Evolutionary conservation across 352 stramenopile species (phyloP).

Genomic region (Aphanomyces stellatus): DNA sequence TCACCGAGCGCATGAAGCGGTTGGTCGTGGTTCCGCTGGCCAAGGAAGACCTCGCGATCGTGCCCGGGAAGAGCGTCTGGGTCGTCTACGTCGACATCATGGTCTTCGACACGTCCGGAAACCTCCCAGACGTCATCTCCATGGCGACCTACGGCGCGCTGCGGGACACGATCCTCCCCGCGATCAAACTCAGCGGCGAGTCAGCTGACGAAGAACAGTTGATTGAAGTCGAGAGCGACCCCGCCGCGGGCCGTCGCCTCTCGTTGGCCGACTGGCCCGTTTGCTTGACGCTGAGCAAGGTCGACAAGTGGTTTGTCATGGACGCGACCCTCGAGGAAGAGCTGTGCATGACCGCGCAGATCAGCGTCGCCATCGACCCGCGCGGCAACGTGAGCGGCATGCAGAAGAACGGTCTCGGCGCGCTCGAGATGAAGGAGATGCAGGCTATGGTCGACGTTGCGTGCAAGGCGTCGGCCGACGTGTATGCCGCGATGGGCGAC

Average conservation of each 20-base stretch:
- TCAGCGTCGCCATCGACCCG: conserved; percentile 60
- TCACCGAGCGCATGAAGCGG: conserved; percentile 66
- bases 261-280: conserved; percentile 48
- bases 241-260: conserved; percentile 47
- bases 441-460: conserved; percentile 73
- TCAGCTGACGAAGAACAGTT: conserved; percentile 67
- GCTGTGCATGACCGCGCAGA: conserved; percentile 60
- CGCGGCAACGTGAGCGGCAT: conserved; percentile 52
- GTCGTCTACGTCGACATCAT: conserved; percentile 61
- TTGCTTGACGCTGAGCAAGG: conserved; percentile 66
- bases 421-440: conserved; percentile 66
- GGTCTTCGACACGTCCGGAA: conserved; percentile 71
- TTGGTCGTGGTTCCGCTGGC: conserved; percentile 19
- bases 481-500: conserved; percentile 47
- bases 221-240: conserved; percentile 68
- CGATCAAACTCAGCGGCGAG: conserved; percentile 46
- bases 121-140: conserved; percentile 63
- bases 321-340: conserved; percentile 69
- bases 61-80: conserved; percentile 67
- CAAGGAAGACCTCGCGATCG: conserved; percentile 46
- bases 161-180: conserved; percentile 67
- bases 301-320: conserved; percentile 56
- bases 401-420: conserved; percentile 61
- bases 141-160: conserved; percentile 75
- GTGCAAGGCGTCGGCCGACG: conserved; percentile 46